Conservation (phyloP, 2,329 filamentous ascomycete genomes). For the Fusarium sp. region DNA sequence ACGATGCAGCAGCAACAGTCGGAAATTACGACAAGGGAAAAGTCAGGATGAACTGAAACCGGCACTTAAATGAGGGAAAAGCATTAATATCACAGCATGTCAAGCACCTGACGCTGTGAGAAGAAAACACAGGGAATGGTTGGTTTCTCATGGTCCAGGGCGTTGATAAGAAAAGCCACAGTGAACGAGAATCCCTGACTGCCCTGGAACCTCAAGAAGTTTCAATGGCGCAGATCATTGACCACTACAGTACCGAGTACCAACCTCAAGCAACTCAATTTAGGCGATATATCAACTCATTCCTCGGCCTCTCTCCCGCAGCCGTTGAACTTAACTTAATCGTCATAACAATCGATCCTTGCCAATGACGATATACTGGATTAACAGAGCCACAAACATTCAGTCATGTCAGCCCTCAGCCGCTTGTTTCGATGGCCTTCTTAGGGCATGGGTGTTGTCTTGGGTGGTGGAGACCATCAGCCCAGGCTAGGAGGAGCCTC, state of each 20-base stretch:
- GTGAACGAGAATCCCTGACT: constrained; percentile 21
- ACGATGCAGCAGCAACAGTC: constrained; percentile 3
- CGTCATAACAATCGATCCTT: constrained; percentile 6
- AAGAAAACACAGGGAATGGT: constrained; percentile 6
- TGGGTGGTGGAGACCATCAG: constrained; percentile 34
- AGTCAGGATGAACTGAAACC: neutral
- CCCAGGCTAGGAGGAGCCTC: constrained; percentile 32
- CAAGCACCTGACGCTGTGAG: neutral
- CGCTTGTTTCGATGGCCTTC: constrained; percentile 27
- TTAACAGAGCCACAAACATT: constrained; percentile 8
- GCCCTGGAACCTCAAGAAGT: constrained; percentile 22
- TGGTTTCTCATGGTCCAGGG: constrained; percentile 2
- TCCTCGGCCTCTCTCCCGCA: neutral
- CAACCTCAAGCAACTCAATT: neutral
- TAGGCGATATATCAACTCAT: neutral
- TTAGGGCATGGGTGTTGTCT: constrained; percentile 35
- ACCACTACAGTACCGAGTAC: neutral
- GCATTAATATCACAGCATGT: constrained; percentile 2
- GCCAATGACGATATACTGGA: constrained; percentile 19
- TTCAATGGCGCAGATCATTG: constrained; percentile 31
- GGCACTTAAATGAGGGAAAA: constrained; percentile 3
- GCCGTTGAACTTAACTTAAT: neutral
- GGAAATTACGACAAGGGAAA: constrained; percentile 1
- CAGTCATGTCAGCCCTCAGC: constrained; percentile 16
- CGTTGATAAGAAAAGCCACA: constrained; percentile 33